These are phyloP conservation scores for Solanum hybrid DNA, from an alignment of 305 asterid species.

Conservation along the genomic window DNA sequence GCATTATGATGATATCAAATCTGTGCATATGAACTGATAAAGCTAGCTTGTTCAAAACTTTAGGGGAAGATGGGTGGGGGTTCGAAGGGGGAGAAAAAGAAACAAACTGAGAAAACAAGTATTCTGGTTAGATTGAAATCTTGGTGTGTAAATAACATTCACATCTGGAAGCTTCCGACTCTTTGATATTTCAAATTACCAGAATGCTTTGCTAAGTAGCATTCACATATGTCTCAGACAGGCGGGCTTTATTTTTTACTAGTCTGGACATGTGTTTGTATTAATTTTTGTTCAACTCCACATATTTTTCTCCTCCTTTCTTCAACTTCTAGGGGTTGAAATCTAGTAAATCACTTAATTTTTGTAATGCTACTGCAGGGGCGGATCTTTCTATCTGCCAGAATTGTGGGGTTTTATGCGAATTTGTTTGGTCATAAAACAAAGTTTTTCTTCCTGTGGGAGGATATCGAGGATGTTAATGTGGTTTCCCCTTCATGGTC, in stretches of 20 bases:
- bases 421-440: slow-evolving; percentile 86
- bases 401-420: slow-evolving; percentile 78
- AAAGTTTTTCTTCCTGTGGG: slow-evolving; percentile 78
- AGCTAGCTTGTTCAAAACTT: neutral
- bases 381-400: slow-evolving; percentile 70
- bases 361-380: slow-evolving; percentile 48
- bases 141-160: neutral
- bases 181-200: neutral
- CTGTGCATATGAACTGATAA: neutral
- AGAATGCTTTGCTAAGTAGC: neutral
- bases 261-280: neutral
- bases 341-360: neutral
- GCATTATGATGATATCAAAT: neutral
- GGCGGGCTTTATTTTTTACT: neutral
- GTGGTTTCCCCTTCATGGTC: slow-evolving; percentile 69
- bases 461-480: slow-evolving; percentile 80
- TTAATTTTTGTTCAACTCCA: neutral
- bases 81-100: neutral
- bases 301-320: neutral
- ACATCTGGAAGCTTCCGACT: neutral
- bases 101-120: neutral
- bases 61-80: neutral
- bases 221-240: neutral
- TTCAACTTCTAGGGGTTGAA: neutral
- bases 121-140: neutral